Evolutionary conservation across 148 eudicot genomes (phyloP).

Genomic region (Amaranthus palmeri): DNA sequence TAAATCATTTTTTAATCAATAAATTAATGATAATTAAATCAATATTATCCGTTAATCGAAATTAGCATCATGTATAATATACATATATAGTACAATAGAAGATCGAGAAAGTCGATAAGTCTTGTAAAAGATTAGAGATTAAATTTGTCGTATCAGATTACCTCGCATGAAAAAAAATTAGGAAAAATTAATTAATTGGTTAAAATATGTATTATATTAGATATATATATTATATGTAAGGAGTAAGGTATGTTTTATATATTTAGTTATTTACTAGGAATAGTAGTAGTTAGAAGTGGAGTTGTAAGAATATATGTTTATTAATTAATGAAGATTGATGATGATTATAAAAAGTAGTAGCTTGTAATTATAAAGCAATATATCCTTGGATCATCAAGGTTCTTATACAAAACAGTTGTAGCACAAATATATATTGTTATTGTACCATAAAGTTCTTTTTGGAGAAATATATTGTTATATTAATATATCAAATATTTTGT

Average conservation of each 20-base stretch:
- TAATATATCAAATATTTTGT: slow-evolving; percentile 7
- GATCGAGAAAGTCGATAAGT: too few relatives aligned
- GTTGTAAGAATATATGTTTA: neutral
- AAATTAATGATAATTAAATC: neutral
- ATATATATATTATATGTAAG: neutral
- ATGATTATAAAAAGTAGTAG: slow-evolving; percentile 12
- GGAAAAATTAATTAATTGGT: neutral
- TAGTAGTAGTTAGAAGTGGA: slow-evolving; percentile 16
- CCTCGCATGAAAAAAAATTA: neutral
- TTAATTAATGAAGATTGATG: neutral
- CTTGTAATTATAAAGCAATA: slow-evolving; percentile 24
- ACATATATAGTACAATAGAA: neutral
- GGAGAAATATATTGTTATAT: neutral
- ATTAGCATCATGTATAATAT: neutral
- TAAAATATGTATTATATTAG: neutral
- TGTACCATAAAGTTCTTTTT: slow-evolving; percentile 1
- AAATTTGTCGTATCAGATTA: too few relatives aligned
- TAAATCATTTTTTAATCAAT: slow-evolving; percentile 11
- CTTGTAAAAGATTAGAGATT: too few relatives aligned
- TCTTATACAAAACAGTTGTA: slow-evolving; percentile 13
- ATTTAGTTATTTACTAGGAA: slow-evolving; percentile 1
- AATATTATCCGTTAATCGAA: neutral
- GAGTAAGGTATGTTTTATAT: neutral
- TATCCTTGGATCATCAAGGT: neutral
- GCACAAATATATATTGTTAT: neutral